Evolutionary conservation across 2,329 filamentous ascomycete genomes (phyloP), one percentile per base, ranked within the genome.

Genomic region (Fusarium sp.): DNA sequence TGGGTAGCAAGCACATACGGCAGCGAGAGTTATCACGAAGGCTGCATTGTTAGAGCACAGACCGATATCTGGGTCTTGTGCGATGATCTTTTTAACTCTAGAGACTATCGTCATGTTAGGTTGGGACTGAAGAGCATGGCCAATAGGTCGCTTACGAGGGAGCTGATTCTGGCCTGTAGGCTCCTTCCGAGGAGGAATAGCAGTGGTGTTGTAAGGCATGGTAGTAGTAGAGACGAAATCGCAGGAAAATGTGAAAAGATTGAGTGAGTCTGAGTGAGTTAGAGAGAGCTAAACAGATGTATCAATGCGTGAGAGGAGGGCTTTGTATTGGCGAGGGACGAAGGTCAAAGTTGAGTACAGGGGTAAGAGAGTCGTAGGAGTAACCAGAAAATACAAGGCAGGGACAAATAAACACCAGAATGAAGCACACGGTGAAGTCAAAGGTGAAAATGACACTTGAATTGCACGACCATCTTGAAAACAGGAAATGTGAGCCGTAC

Each of bases 41-140:
- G 95, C 93, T 61, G 96, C 96, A 80, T 97, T 97, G 82, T 95
- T 97, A 52, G 95, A 97, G 82, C 94, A 97, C 80, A 93, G 90
- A 72, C 87, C 87, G 71, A 98, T 93, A 72, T 98, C 96, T 48
- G 94, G 91, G 82, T 99, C 96, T 66, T 94, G 89, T 55, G 91
- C 89, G 69, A 99, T 94, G 81, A 99, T 98, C 85, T 97, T 98
- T 85, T 98, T 98, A 67, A 99, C 94, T 78, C 96, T 91, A 24
- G 96, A 94, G 63, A 98, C 96, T 98, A 73, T 26, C 39, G 35
- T 22, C 18, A 44, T 57, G 56, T 68, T 38, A 68, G 68, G 18
- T 41, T 39, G 35, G n/a, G 36, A 26, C 33, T 31, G 54, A 26
- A 60, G 51, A 51, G 75, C 56, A 26, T 74, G 66, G 48, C 49